phyloP scores from a whole-genome alignment of 257 asterid species.

The Ilex aquifolium region DNA sequence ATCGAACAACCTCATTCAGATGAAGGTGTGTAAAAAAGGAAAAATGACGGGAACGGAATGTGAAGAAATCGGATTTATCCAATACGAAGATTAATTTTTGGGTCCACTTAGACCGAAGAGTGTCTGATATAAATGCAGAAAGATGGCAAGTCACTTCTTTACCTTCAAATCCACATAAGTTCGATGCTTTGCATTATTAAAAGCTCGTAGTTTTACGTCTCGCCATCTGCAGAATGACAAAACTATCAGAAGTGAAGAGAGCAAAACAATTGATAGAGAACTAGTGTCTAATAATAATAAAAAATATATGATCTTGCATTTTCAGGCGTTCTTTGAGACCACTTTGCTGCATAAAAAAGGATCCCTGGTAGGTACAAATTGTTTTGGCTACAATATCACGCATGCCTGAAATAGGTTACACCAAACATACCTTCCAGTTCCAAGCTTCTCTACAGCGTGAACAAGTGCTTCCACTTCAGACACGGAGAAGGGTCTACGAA shows the following conservation, averaged over 20 bases:
- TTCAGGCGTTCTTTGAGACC: background rate
- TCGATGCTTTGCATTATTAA: slow-evolving; percentile 23
- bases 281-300: background rate
- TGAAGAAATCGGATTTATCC: too few species aligned
- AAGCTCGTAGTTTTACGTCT: slow-evolving; percentile 23
- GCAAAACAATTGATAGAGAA: background rate
- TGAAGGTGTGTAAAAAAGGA: too few species aligned
- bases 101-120: too few species aligned
- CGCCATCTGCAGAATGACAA: slow-evolving; percentile 17
- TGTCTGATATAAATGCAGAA: background rate
- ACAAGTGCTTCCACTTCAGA: slow-evolving; percentile 94
- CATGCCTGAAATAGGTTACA: background rate
- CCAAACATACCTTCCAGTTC: slow-evolving; percentile 75
- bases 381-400: background rate
- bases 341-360: background rate
- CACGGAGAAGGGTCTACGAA: slow-evolving; percentile 93
- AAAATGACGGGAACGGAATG: too few species aligned
- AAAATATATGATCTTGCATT: background rate
- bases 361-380: background rate
- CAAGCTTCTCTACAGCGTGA: slow-evolving; percentile 96
- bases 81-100: too few species aligned
- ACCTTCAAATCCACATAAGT: slow-evolving; percentile 26
- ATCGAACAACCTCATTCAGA: too few species aligned
- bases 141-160: background rate
- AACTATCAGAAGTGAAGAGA: background rate